Evolutionary conservation across 2,329 filamentous ascomycete species (phyloP).

Genomic region (Colletotrichum trifolii): DNA sequence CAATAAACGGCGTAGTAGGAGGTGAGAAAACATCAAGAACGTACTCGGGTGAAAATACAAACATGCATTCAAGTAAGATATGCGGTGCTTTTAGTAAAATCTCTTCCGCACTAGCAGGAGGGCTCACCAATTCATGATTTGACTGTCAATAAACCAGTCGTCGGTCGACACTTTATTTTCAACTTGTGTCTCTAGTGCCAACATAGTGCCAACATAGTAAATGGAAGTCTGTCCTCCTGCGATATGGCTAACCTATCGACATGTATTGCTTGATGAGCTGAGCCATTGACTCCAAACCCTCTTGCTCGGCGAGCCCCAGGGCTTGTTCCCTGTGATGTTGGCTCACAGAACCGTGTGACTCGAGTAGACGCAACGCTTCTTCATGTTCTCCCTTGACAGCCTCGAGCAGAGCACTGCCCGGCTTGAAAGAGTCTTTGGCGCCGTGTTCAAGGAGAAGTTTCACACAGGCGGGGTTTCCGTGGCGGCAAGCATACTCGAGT

Average conservation of each 20-base stretch:
- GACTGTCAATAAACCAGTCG: neutral
- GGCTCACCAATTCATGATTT: too few relatives aligned
- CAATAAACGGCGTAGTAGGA: neutral
- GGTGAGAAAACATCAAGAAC: neutral
- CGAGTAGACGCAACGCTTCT: neutral
- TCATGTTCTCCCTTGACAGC: conserved; percentile 10
- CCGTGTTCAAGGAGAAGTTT: conserved; percentile 10
- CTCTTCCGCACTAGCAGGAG: too few relatives aligned
- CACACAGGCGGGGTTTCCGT: conserved; percentile 2
- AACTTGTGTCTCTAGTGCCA: neutral
- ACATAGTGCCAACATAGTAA: neutral
- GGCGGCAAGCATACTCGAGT: conserved; percentile 2
- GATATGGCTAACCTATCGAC: neutral
- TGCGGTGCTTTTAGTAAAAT: neutral
- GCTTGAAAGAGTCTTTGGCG: conserved; percentile 2
- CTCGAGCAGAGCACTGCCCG: conserved; percentile 7
- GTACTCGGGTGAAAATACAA: neutral
- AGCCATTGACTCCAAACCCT: conserved; percentile 5
- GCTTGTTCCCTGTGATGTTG: neutral
- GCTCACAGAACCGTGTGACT: neutral
- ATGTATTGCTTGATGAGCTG: conserved; percentile 6
- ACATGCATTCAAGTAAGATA: neutral
- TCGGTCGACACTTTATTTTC: neutral
- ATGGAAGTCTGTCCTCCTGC: neutral
- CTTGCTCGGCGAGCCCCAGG: conserved; percentile 2